phyloP scores from a whole-genome alignment of 2,329 filamentous ascomycete species.

The Hypoxylon sp. region DNA sequence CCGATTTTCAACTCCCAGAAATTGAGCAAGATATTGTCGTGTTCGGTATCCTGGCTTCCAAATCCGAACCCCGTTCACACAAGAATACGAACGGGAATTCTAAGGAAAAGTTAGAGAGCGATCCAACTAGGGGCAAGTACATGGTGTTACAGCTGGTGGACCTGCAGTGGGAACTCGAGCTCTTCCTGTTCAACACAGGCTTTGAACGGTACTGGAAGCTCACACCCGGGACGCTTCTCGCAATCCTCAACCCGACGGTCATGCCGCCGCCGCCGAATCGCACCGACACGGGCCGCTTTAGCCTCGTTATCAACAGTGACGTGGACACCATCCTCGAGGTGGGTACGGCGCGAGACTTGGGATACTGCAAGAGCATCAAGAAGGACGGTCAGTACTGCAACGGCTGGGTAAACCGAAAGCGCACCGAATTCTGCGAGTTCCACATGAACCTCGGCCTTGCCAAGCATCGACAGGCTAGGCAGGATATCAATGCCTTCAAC shows the following conservation, averaged over 20 bases:
- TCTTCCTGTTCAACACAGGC: slow-evolving; percentile 90
- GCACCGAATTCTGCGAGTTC: slow-evolving; percentile 91
- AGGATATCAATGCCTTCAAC: slow-evolving; percentile 47
- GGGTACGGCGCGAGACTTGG: slow-evolving; percentile 82
- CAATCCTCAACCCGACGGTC: slow-evolving; percentile 88
- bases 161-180: slow-evolving; percentile 86
- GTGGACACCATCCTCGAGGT: slow-evolving; percentile 91
- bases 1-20: slow-evolving; percentile 81
- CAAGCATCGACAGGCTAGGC: slow-evolving; percentile 58
- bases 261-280: slow-evolving; percentile 84
- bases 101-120: slow-evolving; percentile 58
- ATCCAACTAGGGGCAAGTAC: slow-evolving; percentile 77
- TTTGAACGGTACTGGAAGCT: slow-evolving; percentile 95
- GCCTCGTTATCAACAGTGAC: slow-evolving; percentile 82
- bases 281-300: slow-evolving; percentile 83
- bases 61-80: slow-evolving; percentile 78
- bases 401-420: slow-evolving; percentile 85
- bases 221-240: slow-evolving; percentile 88
- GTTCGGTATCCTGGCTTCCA: slow-evolving; percentile 85
- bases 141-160: slow-evolving; percentile 92
- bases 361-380: slow-evolving; percentile 84
- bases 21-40: slow-evolving; percentile 89
- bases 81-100: slow-evolving; percentile 56
- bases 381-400: slow-evolving; percentile 84
- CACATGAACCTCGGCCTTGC: slow-evolving; percentile 84